phyloP scores from a whole-genome alignment of 164 flowering plant species.

The Piper longum region DNA sequence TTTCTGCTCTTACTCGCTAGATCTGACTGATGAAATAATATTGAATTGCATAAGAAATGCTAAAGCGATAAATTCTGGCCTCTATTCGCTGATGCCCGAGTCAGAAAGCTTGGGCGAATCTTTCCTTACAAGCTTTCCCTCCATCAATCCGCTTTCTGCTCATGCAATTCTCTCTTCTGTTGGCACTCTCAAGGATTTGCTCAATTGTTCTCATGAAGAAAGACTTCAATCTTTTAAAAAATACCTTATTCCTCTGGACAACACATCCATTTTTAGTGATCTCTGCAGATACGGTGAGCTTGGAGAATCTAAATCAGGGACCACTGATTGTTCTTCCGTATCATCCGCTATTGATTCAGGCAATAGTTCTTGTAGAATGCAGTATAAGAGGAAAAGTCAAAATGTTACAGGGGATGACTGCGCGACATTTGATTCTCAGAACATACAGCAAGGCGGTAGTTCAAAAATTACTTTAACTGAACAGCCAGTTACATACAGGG shows the following conservation, averaged over 20 bases:
- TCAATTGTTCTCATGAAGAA: conserved; percentile 27
- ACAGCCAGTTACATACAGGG: conserved; percentile 12
- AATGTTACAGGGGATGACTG: conserved; percentile 13
- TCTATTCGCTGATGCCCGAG: conserved; percentile 64
- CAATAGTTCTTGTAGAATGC: conserved; percentile 19
- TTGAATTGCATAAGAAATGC: conserved; percentile 41
- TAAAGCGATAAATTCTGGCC: conserved; percentile 20
- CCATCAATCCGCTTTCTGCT: conserved; percentile 81
- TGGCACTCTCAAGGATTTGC: conserved; percentile 37
- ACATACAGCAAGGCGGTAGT: conserved; percentile 13
- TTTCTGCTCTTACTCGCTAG: conserved; percentile 60
- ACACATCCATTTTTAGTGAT: conserved; percentile 45
- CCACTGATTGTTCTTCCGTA: conserved; percentile 82
- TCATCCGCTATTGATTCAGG: conserved; percentile 64
- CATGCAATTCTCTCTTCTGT: conserved; percentile 74
- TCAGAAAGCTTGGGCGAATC: conserved; percentile 86
- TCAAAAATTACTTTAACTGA: conserved; percentile 7
- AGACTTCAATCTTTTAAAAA: conserved; percentile 35
- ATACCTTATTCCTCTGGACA: conserved; percentile 56
- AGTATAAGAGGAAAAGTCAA: conserved; percentile 28
- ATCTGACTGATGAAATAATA: conserved; percentile 71
- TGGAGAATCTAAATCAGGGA: conserved; percentile 74
- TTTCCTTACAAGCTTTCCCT: conserved; percentile 77
- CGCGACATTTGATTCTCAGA: conserved; percentile 11
- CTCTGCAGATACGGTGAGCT: conserved; percentile 68